phyloP scores from a whole-genome alignment of 495 filamentous ascomycete species.

The Podospora anserina region DNA sequence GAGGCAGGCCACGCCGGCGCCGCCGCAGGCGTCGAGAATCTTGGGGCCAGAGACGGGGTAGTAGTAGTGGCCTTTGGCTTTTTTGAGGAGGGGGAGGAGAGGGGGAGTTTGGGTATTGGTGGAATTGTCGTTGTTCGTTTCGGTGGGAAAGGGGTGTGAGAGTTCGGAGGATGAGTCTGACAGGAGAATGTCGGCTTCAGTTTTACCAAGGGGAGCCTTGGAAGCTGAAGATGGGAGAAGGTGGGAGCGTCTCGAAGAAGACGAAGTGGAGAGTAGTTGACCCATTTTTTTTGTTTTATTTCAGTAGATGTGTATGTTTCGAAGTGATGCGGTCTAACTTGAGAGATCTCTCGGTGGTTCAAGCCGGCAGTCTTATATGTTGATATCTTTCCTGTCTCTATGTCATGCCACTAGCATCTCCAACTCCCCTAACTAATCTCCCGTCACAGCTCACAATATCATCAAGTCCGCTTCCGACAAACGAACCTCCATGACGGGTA shows the following conservation, averaged over 20 bases:
- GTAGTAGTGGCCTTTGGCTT: conserved; percentile 32
- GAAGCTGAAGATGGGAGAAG: background rate
- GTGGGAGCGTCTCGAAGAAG: background rate
- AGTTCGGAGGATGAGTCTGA: background rate
- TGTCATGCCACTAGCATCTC: too few relatives aligned
- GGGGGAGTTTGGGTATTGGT: background rate
- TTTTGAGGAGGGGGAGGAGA: conserved; percentile 11
- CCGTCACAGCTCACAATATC: background rate
- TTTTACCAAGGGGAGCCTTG: background rate
- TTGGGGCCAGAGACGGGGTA: conserved; percentile 48
- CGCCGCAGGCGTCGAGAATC: conserved; percentile 57
- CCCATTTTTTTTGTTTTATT: conserved; percentile 6
- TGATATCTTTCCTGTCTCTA: too few relatives aligned
- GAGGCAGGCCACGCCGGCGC: conserved; percentile 49
- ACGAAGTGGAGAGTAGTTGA: conserved; percentile 7
- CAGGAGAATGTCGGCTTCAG: conserved; percentile 7
- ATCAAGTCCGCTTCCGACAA: background rate
- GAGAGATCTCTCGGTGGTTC: background rate
- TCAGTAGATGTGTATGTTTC: background rate
- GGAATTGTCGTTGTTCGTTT: background rate
- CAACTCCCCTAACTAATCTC: too few relatives aligned
- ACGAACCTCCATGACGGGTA: background rate
- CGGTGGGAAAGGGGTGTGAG: background rate
- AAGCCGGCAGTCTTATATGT: background rate
- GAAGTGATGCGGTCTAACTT: background rate